These are phyloP conservation scores for Scutellaria baicalensis DNA, from an alignment of 257 asterid genomes.

Conservation along the genomic window DNA sequence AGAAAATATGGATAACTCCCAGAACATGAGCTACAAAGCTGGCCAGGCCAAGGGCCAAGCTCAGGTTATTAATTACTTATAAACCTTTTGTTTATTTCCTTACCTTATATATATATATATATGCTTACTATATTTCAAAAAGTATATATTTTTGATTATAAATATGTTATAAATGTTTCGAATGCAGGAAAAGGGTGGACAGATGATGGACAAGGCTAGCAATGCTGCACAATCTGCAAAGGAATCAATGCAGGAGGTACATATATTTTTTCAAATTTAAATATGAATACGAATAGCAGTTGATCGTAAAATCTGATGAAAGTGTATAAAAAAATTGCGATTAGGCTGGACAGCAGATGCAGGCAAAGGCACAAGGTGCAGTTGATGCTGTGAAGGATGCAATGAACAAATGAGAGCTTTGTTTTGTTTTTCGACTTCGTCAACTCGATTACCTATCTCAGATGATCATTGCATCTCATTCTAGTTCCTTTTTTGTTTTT, in stretches of 20 bases:
- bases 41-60: slow-evolving; percentile 36
- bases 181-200: slow-evolving; percentile 43
- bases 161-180: background rate
- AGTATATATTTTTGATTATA: too few species aligned
- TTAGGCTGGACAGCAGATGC: slow-evolving; percentile 34
- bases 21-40: slow-evolving; percentile 26
- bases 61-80: background rate
- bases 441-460: background rate
- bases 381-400: slow-evolving; percentile 40
- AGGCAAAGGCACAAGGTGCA: slow-evolving; percentile 41
- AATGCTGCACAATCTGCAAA: slow-evolving; percentile 49
- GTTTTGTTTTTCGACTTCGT: background rate
- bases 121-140: too few species aligned
- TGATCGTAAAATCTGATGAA: background rate
- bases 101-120: too few species aligned
- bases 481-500: background rate
- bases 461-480: background rate
- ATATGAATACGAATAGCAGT: background rate
- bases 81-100: too few species aligned
- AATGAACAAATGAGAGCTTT: slow-evolving; percentile 29
- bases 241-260: slow-evolving; percentile 42
- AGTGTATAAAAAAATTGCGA: background rate
- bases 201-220: slow-evolving; percentile 46
- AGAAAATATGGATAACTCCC: slow-evolving; percentile 24
- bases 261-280: background rate